A percentile compares a stretch with the other conserved stretches of the same genome.
These are phyloP conservation scores for Pecoramyces ruminantium DNA, from an alignment of 192 early-diverging fungal genomes.

Conservation along the genomic window DNA sequence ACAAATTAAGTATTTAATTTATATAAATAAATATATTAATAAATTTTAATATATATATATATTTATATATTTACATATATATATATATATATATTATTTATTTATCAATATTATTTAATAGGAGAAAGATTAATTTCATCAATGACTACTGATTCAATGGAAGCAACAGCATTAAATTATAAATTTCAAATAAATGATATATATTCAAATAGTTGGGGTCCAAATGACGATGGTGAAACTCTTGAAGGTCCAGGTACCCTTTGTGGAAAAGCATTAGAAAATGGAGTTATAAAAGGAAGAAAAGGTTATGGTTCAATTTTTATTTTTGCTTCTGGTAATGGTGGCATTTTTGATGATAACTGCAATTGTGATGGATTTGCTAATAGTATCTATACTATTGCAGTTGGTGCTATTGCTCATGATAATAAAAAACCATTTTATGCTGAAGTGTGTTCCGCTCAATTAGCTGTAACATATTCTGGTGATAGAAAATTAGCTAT, in stretches of 20 bases:
- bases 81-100: too few relatives aligned
- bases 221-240: constrained; percentile 67
- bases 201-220: constrained; percentile 94
- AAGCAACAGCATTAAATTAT: constrained; percentile 79
- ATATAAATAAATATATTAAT: too few relatives aligned
- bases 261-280: constrained; percentile 66
- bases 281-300: constrained; percentile 73
- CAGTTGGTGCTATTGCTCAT: constrained; percentile 73
- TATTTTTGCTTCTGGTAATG: constrained; percentile 91
- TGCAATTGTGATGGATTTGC: constrained; percentile 96
- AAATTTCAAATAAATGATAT: constrained; percentile 77
- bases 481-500: constrained; percentile 47
- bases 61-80: too few relatives aligned
- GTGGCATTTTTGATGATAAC: constrained; percentile 62
- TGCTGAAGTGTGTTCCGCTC: constrained; percentile 74
- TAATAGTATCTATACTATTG: constrained; percentile 89
- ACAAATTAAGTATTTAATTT: too few relatives aligned
- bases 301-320: constrained; percentile 71
- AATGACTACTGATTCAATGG: constrained; percentile 79
- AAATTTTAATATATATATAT: too few relatives aligned
- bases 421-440: constrained; percentile 62
- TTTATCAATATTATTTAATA: too few relatives aligned
- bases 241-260: constrained; percentile 70
- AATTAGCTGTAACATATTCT: constrained; percentile 74
- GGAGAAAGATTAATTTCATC: constrained; percentile 79